These are phyloP conservation scores for Sporothrix luriei DNA, from an alignment of 2,329 filamentous ascomycete species.

Conservation along the genomic window DNA sequence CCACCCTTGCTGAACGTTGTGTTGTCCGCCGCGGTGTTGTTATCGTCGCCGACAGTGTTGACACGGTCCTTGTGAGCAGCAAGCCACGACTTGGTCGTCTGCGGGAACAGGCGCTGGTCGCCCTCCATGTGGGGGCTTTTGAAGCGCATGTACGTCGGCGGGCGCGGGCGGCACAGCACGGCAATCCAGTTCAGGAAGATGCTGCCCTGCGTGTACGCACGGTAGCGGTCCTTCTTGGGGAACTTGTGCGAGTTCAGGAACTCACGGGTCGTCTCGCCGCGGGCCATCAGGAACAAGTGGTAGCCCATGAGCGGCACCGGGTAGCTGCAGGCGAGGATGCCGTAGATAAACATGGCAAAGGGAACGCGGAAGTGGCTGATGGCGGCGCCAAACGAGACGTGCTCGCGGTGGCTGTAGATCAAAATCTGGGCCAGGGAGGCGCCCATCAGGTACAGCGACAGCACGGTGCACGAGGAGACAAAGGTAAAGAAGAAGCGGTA, in stretches of 20 bases:
- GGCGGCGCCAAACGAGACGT: constrained; percentile 67
- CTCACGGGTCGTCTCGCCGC: constrained; percentile 93
- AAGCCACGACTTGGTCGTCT: constrained; percentile 45
- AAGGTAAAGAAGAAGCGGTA: constrained; percentile 98
- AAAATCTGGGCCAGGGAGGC: constrained; percentile 80
- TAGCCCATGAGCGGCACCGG: constrained; percentile 82
- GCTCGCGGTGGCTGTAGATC: constrained; percentile 65
- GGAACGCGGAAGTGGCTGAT: constrained; percentile 74
- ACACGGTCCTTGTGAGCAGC: neutral
- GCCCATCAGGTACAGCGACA: constrained; percentile 74
- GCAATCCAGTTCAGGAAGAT: constrained; percentile 76
- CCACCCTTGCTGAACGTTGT: constrained; percentile 40
- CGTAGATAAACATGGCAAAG: constrained; percentile 87
- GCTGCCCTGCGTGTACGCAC: constrained; percentile 81
- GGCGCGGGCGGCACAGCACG: constrained; percentile 79
- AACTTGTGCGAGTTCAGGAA: constrained; percentile 98
- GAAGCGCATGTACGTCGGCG: constrained; percentile 87
- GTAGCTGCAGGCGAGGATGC: constrained; percentile 73
- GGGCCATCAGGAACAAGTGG: constrained; percentile 85
- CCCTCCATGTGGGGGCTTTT: constrained; percentile 75
- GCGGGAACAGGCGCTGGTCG: constrained; percentile 75
- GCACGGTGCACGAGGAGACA: constrained; percentile 74
- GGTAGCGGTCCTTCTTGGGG: constrained; percentile 83
- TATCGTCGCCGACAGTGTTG: neutral
- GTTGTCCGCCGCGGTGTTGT: constrained; percentile 53